Evolutionary conservation across 768 basidiomycete genomes (phyloP).

Genomic region (Austroboletus eburneus): DNA sequence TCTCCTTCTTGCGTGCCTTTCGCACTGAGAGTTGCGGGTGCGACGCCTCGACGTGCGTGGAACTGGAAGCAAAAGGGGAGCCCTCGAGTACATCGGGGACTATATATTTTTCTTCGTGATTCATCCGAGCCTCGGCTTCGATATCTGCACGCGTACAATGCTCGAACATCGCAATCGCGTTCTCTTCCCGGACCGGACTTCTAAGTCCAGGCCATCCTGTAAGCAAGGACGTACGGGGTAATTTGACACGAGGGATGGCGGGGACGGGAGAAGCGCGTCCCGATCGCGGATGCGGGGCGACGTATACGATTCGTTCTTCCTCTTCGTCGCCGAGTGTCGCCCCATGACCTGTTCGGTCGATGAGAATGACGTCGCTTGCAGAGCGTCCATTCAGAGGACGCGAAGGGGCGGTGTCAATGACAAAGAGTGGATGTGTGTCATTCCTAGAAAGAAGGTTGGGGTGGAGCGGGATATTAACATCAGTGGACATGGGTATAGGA

Average conservation of each 20-base stretch:
- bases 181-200: conserved; percentile 9
- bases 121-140: neutral
- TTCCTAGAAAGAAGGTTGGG: neutral
- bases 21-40: conserved; percentile 22
- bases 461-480: neutral
- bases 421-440: conserved; percentile 15
- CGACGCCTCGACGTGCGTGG: conserved; percentile 16
- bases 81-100: too few species aligned
- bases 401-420: conserved; percentile 40
- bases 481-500: neutral
- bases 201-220: conserved; percentile 11
- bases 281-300: conserved; percentile 64
- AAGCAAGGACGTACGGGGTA: conserved; percentile 24
- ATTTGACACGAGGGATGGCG: conserved; percentile 9
- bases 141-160: too few species aligned
- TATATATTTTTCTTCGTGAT: conserved; percentile 1
- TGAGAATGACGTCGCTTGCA: conserved; percentile 21
- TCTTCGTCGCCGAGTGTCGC: conserved; percentile 32
- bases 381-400: conserved; percentile 1
- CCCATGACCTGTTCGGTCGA: conserved; percentile 17
- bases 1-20: conserved; percentile 23
- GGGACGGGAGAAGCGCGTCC: conserved; percentile 12
- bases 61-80: conserved; percentile 3
- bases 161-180: neutral
- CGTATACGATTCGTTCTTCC: conserved; percentile 74